phyloP scores from a whole-genome alignment of 495 filamentous ascomycete genomes.

The Ascodesmis nigricans region DNA sequence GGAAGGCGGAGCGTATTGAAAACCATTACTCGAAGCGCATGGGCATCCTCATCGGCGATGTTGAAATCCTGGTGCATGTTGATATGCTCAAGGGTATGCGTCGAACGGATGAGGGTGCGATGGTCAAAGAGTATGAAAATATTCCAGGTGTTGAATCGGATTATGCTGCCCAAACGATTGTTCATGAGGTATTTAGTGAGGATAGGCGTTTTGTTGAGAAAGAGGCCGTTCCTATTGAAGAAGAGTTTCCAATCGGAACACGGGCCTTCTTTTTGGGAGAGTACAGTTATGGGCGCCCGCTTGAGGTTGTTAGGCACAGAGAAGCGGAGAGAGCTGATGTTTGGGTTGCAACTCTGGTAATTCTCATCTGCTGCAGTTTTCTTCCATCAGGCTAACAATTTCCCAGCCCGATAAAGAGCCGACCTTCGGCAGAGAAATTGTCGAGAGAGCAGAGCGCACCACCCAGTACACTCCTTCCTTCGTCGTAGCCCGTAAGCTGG shows the following conservation, averaged over 20 bases:
- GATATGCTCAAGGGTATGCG: slow-evolving; percentile 76
- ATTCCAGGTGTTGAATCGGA: slow-evolving; percentile 82
- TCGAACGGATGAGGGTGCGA: slow-evolving; percentile 78
- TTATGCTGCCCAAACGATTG: slow-evolving; percentile 72
- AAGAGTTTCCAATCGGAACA: slow-evolving; percentile 70
- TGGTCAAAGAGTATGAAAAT: slow-evolving; percentile 76
- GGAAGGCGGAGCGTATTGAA: slow-evolving; percentile 68
- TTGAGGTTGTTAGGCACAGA: slow-evolving; percentile 57
- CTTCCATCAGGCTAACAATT: neutral
- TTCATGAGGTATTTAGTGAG: slow-evolving; percentile 74
- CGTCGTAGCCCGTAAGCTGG: slow-evolving; percentile 57
- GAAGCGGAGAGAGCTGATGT: slow-evolving; percentile 47
- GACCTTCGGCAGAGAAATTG: slow-evolving; percentile 60
- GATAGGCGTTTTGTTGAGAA: slow-evolving; percentile 85
- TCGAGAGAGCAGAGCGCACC: slow-evolving; percentile 37
- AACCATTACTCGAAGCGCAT: slow-evolving; percentile 69
- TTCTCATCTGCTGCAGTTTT: neutral
- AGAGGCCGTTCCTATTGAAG: slow-evolving; percentile 60
- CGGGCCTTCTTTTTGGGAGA: slow-evolving; percentile 92
- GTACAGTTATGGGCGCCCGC: slow-evolving; percentile 72
- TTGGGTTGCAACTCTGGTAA: slow-evolving; percentile 38
- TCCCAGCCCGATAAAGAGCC: slow-evolving; percentile 38
- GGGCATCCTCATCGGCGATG: slow-evolving; percentile 64
- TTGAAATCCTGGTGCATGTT: slow-evolving; percentile 77
- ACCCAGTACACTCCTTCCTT: slow-evolving; percentile 70